A percentile compares a stretch with the other conserved stretches of the same genome.
Evolutionary conservation across 2,329 filamentous ascomycete species (phyloP).

Genomic region (Colletotrichum gigasporum): DNA sequence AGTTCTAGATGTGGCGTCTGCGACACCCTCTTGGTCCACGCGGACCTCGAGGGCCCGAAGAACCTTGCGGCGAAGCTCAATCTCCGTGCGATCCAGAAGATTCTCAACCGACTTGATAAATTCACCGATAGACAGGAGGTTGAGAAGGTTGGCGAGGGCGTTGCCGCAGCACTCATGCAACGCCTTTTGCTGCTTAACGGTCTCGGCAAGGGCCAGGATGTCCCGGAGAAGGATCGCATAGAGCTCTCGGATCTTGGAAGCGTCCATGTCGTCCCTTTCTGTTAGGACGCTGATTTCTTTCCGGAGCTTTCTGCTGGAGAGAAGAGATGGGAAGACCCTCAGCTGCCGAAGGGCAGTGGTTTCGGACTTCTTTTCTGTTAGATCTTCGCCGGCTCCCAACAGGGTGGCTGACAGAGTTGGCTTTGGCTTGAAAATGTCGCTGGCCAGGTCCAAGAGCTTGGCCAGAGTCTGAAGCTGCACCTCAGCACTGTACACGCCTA

Average conservation of each 20-base stretch:
- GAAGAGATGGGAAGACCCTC: slow-evolving; percentile 64
- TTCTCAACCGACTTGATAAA: slow-evolving; percentile 89
- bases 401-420: slow-evolving; percentile 78
- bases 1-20: slow-evolving; percentile 72
- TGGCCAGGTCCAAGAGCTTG: slow-evolving; percentile 78
- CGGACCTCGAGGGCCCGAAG: slow-evolving; percentile 83
- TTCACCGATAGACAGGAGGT: slow-evolving; percentile 85
- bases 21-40: slow-evolving; percentile 76
- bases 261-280: slow-evolving; percentile 71
- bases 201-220: slow-evolving; percentile 72
- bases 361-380: slow-evolving; percentile 48
- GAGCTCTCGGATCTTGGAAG: slow-evolving; percentile 72
- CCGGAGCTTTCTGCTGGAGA: slow-evolving; percentile 67
- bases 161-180: slow-evolving; percentile 71
- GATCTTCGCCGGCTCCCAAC: slow-evolving; percentile 65
- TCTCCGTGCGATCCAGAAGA: slow-evolving; percentile 79
- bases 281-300: slow-evolving; percentile 64
- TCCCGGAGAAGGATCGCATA: slow-evolving; percentile 76
- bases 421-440: slow-evolving; percentile 79
- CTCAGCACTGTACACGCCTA: slow-evolving; percentile 76
- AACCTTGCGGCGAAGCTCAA: slow-evolving; percentile 81
- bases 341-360: slow-evolving; percentile 62
- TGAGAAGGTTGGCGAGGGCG: slow-evolving; percentile 81
- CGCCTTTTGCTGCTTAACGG: slow-evolving; percentile 64
- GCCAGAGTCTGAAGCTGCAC: slow-evolving; percentile 82